A percentile compares a stretch with the other conserved stretches of the same genome.
phyloP scores from a whole-genome alignment of 768 basidiomycete species.

The Paxillus rubicundulus region DNA sequence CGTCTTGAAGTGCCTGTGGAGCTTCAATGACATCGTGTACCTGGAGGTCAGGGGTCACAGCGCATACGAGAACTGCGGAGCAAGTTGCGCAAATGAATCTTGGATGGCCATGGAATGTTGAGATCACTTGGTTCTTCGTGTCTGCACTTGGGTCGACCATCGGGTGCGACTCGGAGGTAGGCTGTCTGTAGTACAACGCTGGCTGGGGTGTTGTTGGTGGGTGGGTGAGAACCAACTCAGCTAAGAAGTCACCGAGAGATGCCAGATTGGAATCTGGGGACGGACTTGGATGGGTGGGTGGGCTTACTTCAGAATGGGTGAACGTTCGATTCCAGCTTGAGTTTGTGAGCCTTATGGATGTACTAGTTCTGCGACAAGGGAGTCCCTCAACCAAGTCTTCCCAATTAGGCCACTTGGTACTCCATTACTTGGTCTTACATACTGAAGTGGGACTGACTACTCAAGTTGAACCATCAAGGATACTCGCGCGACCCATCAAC shows the following conservation, averaged over 20 bases:
- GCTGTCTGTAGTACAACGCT: not conserved
- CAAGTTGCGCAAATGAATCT: slow-evolving; percentile 67
- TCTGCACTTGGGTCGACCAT: slow-evolving; percentile 36
- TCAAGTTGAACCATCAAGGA: not conserved
- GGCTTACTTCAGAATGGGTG: not conserved
- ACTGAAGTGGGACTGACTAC: no score
- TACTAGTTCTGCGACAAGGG: not conserved
- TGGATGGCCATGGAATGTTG: slow-evolving; percentile 64
- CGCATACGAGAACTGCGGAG: slow-evolving; percentile 64
- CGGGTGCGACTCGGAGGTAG: not conserved
- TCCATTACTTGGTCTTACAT: no score
- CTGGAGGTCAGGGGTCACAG: not conserved
- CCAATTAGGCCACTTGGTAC: slow-evolving; percentile 4
- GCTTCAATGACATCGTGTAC: not conserved
- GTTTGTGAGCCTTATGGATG: not conserved
- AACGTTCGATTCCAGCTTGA: not conserved
- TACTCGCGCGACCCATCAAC: not conserved
- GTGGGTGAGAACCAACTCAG: slow-evolving; percentile 14
- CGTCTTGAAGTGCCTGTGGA: slow-evolving; percentile 72
- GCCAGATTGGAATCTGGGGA: slow-evolving; percentile 10
- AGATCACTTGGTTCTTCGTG: slow-evolving; percentile 55
- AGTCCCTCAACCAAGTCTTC: slow-evolving; percentile 6
- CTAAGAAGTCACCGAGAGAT: slow-evolving; percentile 22
- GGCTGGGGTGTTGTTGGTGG: not conserved
- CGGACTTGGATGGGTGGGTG: not conserved